Percentiles rank a stretch among this genome's conserved stretches.
phyloP scores from a whole-genome alignment of 2,329 filamentous ascomycete genomes.

The Fusarium sp. region DNA sequence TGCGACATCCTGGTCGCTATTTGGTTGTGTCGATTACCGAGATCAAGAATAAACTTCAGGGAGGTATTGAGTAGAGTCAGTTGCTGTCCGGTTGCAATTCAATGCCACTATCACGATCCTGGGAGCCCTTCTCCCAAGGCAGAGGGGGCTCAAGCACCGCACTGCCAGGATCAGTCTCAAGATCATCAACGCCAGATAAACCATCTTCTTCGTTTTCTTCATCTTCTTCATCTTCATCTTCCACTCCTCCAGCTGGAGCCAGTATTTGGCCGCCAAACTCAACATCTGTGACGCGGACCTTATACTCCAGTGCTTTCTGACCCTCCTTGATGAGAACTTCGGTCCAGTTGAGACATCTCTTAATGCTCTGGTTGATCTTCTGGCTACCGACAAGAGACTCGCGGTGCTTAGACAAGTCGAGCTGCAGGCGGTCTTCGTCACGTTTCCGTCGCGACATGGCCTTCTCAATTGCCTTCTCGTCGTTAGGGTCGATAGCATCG shows the following conservation, averaged over 20 bases:
- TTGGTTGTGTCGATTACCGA: slow-evolving; percentile 8
- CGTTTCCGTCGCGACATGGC: slow-evolving; percentile 67
- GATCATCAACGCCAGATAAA: slow-evolving; percentile 35
- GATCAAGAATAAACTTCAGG: not conserved
- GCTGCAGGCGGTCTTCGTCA: slow-evolving; percentile 85
- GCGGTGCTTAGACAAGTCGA: slow-evolving; percentile 90
- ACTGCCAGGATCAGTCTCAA: slow-evolving; percentile 38
- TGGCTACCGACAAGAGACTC: slow-evolving; percentile 90
- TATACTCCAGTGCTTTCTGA: slow-evolving; percentile 86
- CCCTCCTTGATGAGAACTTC: slow-evolving; percentile 92
- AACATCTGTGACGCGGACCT: slow-evolving; percentile 82
- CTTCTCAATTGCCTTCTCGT: slow-evolving; percentile 49
- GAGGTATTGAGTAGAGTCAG: not conserved
- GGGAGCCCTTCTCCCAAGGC: slow-evolving; percentile 56
- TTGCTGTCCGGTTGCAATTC: slow-evolving; percentile 61
- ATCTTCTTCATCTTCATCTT: slow-evolving; percentile 57
- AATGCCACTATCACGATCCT: slow-evolving; percentile 67
- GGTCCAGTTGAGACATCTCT: slow-evolving; percentile 88
- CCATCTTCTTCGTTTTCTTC: slow-evolving; percentile 43
- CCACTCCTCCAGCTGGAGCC: slow-evolving; percentile 68
- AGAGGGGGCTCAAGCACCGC: slow-evolving; percentile 45
- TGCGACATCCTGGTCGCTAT: slow-evolving; percentile 31
- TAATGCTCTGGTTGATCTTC: slow-evolving; percentile 95
- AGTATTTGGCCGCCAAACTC: slow-evolving; percentile 86
- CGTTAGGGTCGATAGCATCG: slow-evolving; percentile 57